Base-by-base conservation (phyloP, 306 rosid genomes). In the Canavalia ensiformis region DNA sequence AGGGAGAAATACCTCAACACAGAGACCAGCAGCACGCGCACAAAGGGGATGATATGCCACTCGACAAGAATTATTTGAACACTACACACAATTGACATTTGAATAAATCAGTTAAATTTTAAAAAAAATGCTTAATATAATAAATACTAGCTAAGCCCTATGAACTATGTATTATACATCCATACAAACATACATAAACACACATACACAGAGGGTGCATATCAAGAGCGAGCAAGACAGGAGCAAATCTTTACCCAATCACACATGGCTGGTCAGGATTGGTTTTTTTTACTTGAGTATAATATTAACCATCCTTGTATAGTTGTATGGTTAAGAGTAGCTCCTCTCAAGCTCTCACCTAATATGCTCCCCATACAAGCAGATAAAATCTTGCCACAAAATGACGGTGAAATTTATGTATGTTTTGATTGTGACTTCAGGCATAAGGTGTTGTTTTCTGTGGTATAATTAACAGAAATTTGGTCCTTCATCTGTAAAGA, bases 11-110 rank as follows among this genome's bases (percentile, higher is more conserved):
- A 93, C 99, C 98, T 95, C 99, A 81, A 93, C 99, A 76, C 99
- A 95, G 45, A 95, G 97, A 81, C 98, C 99, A 77, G 99, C 99
- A 68, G 99, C 99, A 13, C 99, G 97, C 51, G 99, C 99, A 87
- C 99, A 95, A 62, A 95, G 99, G 65, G 99, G 99, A 73, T 95
- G 99, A 84, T 95, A 95, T 29, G 99, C 98, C 45, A 84, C 98
- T 83, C 93, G 92, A 89, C 99, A 95, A 74, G 94, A 84, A 87
- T 46, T 90, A 85, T 95, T 95, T 85, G 99, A 95, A 87, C 99
- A 95, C 99, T 95, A 87, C 8, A 86, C 72, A 75, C 11, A 72
- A 80, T 73, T 55, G 79, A 73, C 54, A 79, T 75, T 70, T 25
- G 63, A 31, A 28, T 35, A 62, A 72, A 76, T 18, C 25, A 18